Evolutionary conservation across 1,284 basidiomycete genomes (phyloP), one percentile per base, ranked within the genome.

Genomic region (Cutaneotrichosporon dermatis): DNA sequence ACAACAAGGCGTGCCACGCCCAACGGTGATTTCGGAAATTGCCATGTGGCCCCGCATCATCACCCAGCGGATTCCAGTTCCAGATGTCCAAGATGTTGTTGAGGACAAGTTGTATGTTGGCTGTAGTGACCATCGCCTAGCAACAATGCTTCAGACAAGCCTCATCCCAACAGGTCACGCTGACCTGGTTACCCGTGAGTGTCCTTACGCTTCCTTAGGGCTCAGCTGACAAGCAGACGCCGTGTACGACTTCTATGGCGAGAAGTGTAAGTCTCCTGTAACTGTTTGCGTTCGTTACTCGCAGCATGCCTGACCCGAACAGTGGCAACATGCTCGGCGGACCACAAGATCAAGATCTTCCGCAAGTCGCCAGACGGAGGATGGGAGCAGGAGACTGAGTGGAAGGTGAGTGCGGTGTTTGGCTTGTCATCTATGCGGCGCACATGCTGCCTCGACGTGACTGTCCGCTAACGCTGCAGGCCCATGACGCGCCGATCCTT

Each of bases 221-320:
- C 34, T 8, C 36, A 36, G 16, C 54, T 55, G 33, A 55, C 51
- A 40, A 2, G 87, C 89, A 43, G 90, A 92, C 78, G 84, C 90
- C 59, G 83, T 85, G 15, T 96, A 94, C 74, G 90, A 94, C 72
- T 92, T 89, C 73, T 93, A 94, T 71, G 92, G 92, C 6, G 83
- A 89, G 42, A 83, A 85, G 66, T 82, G 76, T 78, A 52, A 66
- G 76, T 66, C 35, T 43, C 12, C 39, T n/a, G 41, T 9, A 45
- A 43, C 9, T 10, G n/a, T 12, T 11, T 15, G 1, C 36, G 25
- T 25, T 25, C 25, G 25, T 25, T 25, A 51, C 90, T 40, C 88
- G 88, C 4, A 87, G 25, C 88, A 0, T 87, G 85, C 33, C 67
- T 84, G 86, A 61, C 80, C 34, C 2, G 25, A 25, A 25, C 25